Conservation (phyloP, 2,329 filamentous ascomycete species). For the Neofusicoccum parvum region DNA sequence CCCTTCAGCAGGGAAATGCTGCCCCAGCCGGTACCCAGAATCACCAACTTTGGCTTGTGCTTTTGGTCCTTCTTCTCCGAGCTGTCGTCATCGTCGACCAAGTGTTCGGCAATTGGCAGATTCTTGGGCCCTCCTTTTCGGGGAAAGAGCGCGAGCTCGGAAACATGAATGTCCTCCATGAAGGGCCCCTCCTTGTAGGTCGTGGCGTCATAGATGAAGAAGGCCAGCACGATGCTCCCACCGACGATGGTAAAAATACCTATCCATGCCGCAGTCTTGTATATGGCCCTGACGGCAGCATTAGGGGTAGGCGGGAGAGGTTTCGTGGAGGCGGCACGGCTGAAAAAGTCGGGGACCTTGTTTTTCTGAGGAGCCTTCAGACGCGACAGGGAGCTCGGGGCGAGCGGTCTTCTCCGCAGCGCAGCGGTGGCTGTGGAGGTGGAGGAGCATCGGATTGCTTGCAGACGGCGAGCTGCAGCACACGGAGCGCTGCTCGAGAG, state of each 20-base stretch:
- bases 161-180: slow-evolving; percentile 76
- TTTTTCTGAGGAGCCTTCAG: background rate
- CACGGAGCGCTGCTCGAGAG: background rate
- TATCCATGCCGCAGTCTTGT: slow-evolving; percentile 69
- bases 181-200: slow-evolving; percentile 78
- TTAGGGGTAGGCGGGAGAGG: slow-evolving; percentile 35
- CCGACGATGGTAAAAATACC: slow-evolving; percentile 76
- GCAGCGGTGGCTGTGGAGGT: background rate
- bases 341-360: slow-evolving; percentile 13
- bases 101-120: slow-evolving; percentile 82
- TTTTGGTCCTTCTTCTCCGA: slow-evolving; percentile 70
- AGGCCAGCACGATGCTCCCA: slow-evolving; percentile 70
- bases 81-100: slow-evolving; percentile 86
- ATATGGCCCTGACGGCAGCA: slow-evolving; percentile 57
- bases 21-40: slow-evolving; percentile 93
- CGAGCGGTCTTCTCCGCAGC: slow-evolving; percentile 10
- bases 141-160: slow-evolving; percentile 78
- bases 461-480: background rate
- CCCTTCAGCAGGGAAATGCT: slow-evolving; percentile 90
- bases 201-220: slow-evolving; percentile 91
- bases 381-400: background rate
- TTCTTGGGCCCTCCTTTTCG: slow-evolving; percentile 90
- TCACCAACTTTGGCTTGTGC: slow-evolving; percentile 88
- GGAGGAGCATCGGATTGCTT: background rate
- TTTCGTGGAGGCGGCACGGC: slow-evolving; percentile 34